Evolutionary conservation across 768 basidiomycete genomes (phyloP).

Genomic region (Lactarius pseudohatsudake): DNA sequence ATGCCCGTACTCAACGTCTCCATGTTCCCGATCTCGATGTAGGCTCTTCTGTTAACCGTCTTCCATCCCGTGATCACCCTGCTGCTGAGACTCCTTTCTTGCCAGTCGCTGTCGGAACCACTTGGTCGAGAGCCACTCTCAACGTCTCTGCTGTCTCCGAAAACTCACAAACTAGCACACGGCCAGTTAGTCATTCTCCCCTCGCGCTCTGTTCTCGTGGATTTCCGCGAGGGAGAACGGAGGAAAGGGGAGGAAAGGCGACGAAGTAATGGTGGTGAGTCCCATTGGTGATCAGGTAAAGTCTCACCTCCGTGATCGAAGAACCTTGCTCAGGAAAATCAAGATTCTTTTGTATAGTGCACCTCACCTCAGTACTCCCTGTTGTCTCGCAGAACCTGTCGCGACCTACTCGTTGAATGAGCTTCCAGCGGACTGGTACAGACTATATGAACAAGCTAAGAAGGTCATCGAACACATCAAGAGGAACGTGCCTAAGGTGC

Average conservation of each 20-base stretch:
- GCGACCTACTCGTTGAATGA: slow-evolving; percentile 37
- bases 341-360: slow-evolving; percentile 49
- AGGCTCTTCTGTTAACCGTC: not conserved
- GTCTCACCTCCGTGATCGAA: not conserved
- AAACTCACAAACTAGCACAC: slow-evolving; percentile 48
- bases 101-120: not conserved
- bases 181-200: slow-evolving; percentile 53
- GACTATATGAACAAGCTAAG: slow-evolving; percentile 48
- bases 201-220: slow-evolving; percentile 50
- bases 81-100: not conserved
- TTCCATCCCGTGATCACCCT: not conserved
- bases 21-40: not conserved
- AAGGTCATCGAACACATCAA: slow-evolving; percentile 49
- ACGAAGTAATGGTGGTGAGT: slow-evolving; percentile 47
- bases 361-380: slow-evolving; percentile 51
- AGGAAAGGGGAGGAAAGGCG: slow-evolving; percentile 46
- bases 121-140: slow-evolving; percentile 19
- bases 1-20: not conserved
- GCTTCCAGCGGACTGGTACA: slow-evolving; percentile 46
- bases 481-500: slow-evolving; percentile 52
- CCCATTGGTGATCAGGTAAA: slow-evolving; percentile 42
- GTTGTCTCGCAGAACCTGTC: slow-evolving; percentile 47
- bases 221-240: slow-evolving; percentile 56
- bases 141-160: slow-evolving; percentile 34
- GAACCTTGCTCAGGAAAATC: slow-evolving; percentile 8